These are phyloP conservation scores for Umbilicus rupestris DNA, from an alignment of 164 flowering plant species.

Conservation along the genomic window DNA sequence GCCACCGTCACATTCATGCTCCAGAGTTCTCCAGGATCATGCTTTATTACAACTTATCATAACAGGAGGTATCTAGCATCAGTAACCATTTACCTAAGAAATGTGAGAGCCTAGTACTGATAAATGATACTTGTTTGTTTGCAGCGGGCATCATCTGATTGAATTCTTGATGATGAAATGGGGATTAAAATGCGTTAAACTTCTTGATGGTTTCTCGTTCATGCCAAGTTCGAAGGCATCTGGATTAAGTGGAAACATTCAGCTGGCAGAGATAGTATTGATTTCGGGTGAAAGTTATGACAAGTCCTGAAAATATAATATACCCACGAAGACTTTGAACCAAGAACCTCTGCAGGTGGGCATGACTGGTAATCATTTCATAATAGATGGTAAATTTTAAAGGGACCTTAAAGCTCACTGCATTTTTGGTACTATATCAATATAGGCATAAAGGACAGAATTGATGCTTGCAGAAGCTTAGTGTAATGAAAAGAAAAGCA, in stretches of 20 bases:
- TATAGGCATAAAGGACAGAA: too few relatives aligned
- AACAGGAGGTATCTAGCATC: conserved; percentile 55
- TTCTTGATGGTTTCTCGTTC: conserved; percentile 77
- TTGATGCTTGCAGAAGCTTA: too few relatives aligned
- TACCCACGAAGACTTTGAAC: neutral
- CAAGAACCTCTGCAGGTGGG: too few relatives aligned
- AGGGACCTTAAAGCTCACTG: too few relatives aligned
- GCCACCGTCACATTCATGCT: conserved; percentile 86
- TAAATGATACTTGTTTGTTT: neutral
- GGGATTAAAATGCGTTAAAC: conserved; percentile 76
- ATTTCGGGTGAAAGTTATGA: too few relatives aligned
- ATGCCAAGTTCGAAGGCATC: conserved; percentile 64
- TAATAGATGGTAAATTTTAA: too few relatives aligned
- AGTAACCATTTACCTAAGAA: neutral
- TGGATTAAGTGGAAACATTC: conserved; percentile 59
- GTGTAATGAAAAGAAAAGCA: too few relatives aligned
- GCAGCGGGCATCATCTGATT: conserved; percentile 92
- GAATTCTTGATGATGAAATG: conserved; percentile 91
- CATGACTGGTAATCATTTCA: too few relatives aligned
- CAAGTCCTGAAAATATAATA: neutral
- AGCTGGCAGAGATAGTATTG: conserved; percentile 65
- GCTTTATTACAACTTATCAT: conserved; percentile 83
- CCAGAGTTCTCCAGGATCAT: conserved; percentile 55
- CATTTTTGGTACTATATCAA: too few relatives aligned
- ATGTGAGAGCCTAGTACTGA: neutral